Base-by-base conservation (phyloP, 2,329 filamentous ascomycete genomes). In the Curvularia lunata region DNA sequence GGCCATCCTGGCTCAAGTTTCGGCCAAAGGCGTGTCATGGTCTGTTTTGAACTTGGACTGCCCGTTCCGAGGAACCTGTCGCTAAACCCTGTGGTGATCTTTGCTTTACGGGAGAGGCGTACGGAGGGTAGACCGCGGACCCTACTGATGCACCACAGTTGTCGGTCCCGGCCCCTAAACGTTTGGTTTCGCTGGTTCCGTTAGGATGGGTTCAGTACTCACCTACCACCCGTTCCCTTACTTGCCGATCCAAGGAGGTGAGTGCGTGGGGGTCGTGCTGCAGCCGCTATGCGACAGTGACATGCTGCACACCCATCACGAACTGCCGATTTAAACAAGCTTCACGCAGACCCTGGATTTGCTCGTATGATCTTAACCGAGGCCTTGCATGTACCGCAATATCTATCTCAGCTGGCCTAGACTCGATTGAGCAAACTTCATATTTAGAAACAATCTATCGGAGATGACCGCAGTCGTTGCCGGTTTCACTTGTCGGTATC, bases 1-100 rank as follows among this genome's bases (percentile, higher is more conserved):
- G 21, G n/a, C 28, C 37, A 52, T 48, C 54, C 43, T 53, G 25
- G 49, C 49, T 56, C 34, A 42, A 34, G 30, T 48, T 34, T 34
- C 34, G 6, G 34, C 21, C 21, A 55, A 45, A n/a, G 40, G 45
- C 27, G 27, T 49, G 30, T 34, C 28, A 23, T 54, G 19, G 46
- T 25, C 30, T 10, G 45, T 50, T 43, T 49, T 28, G 37, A 43
- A 54, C 45, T 28, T 34, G 19, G 34, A 27, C 19, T 27, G 34
- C 32, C 48, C 45, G 37, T 32, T 38, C 16, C 21, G 28, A 27
- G 19, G 7, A 28, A 28, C 8, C 16, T 4, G 5, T 37, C 34
- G 34, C 34, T 37, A 18, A 37, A 18, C 34, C 34, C 34, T 37
- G 34, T 18, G 34, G 34, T 18, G 34, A 37, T 37, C 34, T 37